Conservation (phyloP, 306 rosid species). For the Cucumis sativus region Cucumber_9930_V3 NC_026656.2:18368501-18369000, state of each 20-base stretch:
- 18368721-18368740: slow-evolving; percentile 39
- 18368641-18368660: slow-evolving; percentile 31
- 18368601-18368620: slow-evolving; percentile 62
- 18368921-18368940: slow-evolving; percentile 71
- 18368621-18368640: slow-evolving; percentile 65
- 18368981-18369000: slow-evolving; percentile 43
- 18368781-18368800: slow-evolving; percentile 61
- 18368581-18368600: slow-evolving; percentile 52
- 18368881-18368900: slow-evolving; percentile 72
- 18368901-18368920: slow-evolving; percentile 28
- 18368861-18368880: slow-evolving; percentile 62
- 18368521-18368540: slow-evolving; percentile 56
- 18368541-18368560: slow-evolving; percentile 57
- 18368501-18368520: slow-evolving; percentile 78
- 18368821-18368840: slow-evolving; percentile 63
- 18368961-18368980: slow-evolving; percentile 55
- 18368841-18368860: slow-evolving; percentile 58
- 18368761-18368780: slow-evolving; percentile 94
- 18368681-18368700: slow-evolving; percentile 67
- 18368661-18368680: slow-evolving; percentile 72
- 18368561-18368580: slow-evolving; percentile 60
- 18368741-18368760: slow-evolving; percentile 54
- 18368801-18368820: slow-evolving; percentile 48
- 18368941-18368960: slow-evolving; percentile 40
- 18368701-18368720: slow-evolving; percentile 43